Evolutionary conservation across 2,329 filamentous ascomycete genomes (phyloP).

Genomic region (Ophiostoma montium): DNA sequence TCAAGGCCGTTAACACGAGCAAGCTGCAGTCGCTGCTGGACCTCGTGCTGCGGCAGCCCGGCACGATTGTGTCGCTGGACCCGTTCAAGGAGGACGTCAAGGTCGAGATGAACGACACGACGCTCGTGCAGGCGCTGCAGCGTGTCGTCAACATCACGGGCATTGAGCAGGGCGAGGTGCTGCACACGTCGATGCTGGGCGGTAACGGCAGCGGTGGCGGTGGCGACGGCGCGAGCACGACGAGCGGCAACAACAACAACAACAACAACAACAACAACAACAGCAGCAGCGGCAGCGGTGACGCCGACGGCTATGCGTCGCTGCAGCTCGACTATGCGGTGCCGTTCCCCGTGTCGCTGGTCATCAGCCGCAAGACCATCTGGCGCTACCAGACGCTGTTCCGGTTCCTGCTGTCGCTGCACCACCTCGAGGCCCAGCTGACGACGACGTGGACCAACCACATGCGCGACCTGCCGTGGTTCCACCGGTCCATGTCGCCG

Average conservation of each 20-base stretch:
- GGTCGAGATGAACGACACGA: conserved; percentile 91
- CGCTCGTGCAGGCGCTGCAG: conserved; percentile 85
- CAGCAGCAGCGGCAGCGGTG: conserved; percentile 71
- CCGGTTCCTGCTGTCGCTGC: conserved; percentile 78
- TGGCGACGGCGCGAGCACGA: conserved; percentile 65
- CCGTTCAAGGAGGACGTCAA: conserved; percentile 98
- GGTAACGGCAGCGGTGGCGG: conserved; percentile 42
- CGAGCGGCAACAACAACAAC: too few relatives aligned
- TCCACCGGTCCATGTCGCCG: conserved; percentile 58
- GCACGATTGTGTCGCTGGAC: conserved; percentile 83
- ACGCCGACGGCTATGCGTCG: conserved; percentile 80
- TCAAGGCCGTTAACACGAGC: conserved; percentile 75
- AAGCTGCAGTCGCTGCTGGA: conserved; percentile 96
- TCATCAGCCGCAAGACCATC: conserved; percentile 93
- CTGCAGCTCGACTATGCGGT: conserved; percentile 89
- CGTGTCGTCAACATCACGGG: conserved; percentile 94
- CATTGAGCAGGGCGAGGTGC: conserved; percentile 75
- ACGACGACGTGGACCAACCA: conserved; percentile 85
- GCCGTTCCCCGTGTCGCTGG: conserved; percentile 87
- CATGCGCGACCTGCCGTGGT: conserved; percentile 68
- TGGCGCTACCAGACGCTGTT: conserved; percentile 94
- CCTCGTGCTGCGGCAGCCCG: conserved; percentile 87
- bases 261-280: too few relatives aligned
- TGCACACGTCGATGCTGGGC: conserved; percentile 51
- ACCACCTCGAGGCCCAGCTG: conserved; percentile 77